Evolutionary conservation across 2,329 filamentous ascomycete species (phyloP), one percentile per base, ranked within the genome.

Genomic region (Penicillium sp.): DNA sequence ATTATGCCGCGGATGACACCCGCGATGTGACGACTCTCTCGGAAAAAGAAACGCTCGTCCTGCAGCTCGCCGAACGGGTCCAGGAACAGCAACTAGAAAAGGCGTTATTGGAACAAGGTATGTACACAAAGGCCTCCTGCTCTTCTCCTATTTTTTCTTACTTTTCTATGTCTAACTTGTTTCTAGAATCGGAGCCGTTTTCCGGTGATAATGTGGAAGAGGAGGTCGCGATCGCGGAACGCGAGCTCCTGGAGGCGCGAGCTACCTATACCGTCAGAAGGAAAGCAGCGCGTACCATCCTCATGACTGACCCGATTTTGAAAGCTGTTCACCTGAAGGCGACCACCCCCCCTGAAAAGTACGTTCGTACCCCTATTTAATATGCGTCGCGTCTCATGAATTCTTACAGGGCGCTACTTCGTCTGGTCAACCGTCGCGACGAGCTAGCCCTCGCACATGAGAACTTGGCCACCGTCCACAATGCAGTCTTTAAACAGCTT

Each of bases 241-340:
- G 81, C 53, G 86, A 87, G 50, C 82, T 90, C 22, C 79, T 93
- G 29, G 84, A 91, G 64, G 85, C 90, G 26, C 86, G 87, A 68
- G 87, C 90, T 54, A 81, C 82, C 56, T 90, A 90, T 73, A 81
- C 85, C 42, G 79, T 93, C 55, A 86, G 86, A 61, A 88, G 88
- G 70, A 86, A 86, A 59, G 86, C 90, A 22, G 80, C 87, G 22
- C 85, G 89, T 59, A 86, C 82, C 47, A 85, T 90, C 52, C 75
- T 95, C 63, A 85, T 86, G 64, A 87, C 87, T 55, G 88, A 91
- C 66, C 90, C 91, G 8, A 86, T 90, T 42, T 78, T 96, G 56
- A 90, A 90, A 68, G 88, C 91, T 7, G 86, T 93, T 39, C 90
- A 96, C 71, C 79, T 84, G 58, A 86, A 86, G 44, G 84, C 83